Evolutionary conservation across 495 filamentous ascomycete genomes (phyloP).

Genomic region (Daldinia loculata): DNA sequence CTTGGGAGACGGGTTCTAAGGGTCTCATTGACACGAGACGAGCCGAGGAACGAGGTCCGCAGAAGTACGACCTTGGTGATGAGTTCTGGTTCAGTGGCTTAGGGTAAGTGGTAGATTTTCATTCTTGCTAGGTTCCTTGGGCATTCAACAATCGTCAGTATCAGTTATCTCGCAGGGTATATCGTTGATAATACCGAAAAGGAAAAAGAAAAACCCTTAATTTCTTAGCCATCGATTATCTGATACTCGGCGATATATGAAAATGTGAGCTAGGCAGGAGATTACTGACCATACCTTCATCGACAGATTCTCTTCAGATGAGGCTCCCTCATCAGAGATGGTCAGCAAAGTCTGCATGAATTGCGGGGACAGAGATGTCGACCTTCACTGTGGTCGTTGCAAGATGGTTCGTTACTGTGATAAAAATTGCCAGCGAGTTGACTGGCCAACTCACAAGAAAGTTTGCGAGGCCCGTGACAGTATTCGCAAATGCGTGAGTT

Average conservation of each 20-base stretch:
- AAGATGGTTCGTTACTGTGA: constrained; percentile 35
- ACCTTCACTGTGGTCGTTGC: constrained; percentile 11
- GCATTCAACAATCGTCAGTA: neutral
- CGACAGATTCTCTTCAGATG: constrained; percentile 21
- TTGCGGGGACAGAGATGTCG: constrained; percentile 15
- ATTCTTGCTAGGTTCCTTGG: neutral
- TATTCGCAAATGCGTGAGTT: constrained; percentile 28
- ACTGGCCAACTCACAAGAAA: constrained; percentile 24
- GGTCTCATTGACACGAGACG: neutral
- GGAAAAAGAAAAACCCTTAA: no score
- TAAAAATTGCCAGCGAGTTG: constrained; percentile 11
- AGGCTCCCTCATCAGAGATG: constrained; percentile 14
- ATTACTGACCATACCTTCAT: constrained; percentile 5
- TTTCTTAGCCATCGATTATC: neutral
- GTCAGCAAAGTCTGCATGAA: constrained; percentile 22
- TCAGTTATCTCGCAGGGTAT: neutral
- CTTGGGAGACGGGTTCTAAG: constrained; percentile 32
- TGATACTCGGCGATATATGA: neutral
- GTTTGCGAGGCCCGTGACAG: constrained; percentile 10
- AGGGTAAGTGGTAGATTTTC: constrained; percentile 26
- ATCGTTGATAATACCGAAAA: no score
- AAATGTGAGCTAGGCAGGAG: neutral
- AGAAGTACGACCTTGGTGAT: constrained; percentile 20
- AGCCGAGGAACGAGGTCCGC: neutral
- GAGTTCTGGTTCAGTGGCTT: constrained; percentile 35